phyloP scores from a whole-genome alignment of 495 filamentous ascomycete species.

The Aspergillus ostianus region DNA sequence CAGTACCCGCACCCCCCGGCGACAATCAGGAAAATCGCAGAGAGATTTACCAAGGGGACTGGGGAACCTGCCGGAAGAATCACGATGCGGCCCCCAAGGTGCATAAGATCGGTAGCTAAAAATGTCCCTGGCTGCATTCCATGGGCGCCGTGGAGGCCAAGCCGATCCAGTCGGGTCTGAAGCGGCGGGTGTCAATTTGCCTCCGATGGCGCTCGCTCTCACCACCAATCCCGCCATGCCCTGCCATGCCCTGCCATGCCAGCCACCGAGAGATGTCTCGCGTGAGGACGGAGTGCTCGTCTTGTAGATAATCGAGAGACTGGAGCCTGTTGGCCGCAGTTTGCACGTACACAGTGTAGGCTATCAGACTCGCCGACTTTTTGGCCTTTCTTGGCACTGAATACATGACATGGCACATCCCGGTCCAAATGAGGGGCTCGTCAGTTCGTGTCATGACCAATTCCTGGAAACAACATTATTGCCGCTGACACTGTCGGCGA shows the following conservation, averaged over 20 bases:
- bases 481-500: no score
- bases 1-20: no score
- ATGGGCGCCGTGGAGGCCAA: background rate
- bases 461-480: background rate
- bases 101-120: conserved; percentile 9
- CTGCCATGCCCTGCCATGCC: no score
- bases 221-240: no score
- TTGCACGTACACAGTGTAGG: no score
- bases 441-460: no score
- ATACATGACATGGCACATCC: background rate
- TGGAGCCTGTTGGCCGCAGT: no score
- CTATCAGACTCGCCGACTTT: background rate
- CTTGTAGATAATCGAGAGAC: no score
- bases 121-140: conserved; percentile 10
- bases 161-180: no score
- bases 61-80: conserved; percentile 3
- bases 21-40: background rate
- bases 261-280: background rate
- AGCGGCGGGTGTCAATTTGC: background rate
- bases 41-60: background rate
- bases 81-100: conserved; percentile 1
- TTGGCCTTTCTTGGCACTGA: background rate
- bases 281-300: no score
- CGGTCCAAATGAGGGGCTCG: no score
- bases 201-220: background rate